These are phyloP conservation scores for Casuarina glauca DNA, from an alignment of 306 rosid genomes.

Conservation along the genomic window DNA sequence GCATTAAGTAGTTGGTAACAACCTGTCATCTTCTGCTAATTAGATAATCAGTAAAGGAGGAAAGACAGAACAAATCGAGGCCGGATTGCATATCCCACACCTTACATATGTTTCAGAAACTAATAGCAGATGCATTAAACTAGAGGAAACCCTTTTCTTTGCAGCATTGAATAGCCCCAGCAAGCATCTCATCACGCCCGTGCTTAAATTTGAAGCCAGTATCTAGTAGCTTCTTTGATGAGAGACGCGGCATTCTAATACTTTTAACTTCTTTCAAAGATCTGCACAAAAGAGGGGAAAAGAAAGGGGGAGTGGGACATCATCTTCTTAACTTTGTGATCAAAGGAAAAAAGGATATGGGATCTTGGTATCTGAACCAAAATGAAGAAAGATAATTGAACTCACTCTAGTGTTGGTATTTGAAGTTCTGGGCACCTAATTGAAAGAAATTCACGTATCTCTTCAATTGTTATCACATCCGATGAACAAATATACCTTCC, in stretches of 20 bases:
- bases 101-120: neutral
- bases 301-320: neutral
- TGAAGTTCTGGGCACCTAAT: slow-evolving; percentile 47
- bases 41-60: too few relatives aligned
- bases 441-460: slow-evolving; percentile 31
- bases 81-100: too few relatives aligned
- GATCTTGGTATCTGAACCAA: neutral
- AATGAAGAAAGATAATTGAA: neutral
- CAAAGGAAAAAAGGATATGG: neutral
- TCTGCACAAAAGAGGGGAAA: slow-evolving; percentile 16
- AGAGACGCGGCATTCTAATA: slow-evolving; percentile 12
- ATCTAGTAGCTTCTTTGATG: slow-evolving; percentile 52
- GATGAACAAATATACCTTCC: slow-evolving; percentile 69
- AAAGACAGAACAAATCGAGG: too few relatives aligned
- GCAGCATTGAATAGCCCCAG: slow-evolving; percentile 47
- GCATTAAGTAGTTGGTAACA: too few relatives aligned
- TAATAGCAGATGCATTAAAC: neutral
- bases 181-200: slow-evolving; percentile 45
- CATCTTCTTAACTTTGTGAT: neutral
- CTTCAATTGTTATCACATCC: slow-evolving; percentile 29
- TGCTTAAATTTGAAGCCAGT: slow-evolving; percentile 51
- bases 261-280: slow-evolving; percentile 31
- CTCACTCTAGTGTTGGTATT: slow-evolving; percentile 61
- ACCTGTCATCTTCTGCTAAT: too few relatives aligned
- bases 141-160: slow-evolving; percentile 45